Evolutionary conservation across 2,329 filamentous ascomycete species (phyloP).

Genomic region (Xylariaceae sp.): DNA sequence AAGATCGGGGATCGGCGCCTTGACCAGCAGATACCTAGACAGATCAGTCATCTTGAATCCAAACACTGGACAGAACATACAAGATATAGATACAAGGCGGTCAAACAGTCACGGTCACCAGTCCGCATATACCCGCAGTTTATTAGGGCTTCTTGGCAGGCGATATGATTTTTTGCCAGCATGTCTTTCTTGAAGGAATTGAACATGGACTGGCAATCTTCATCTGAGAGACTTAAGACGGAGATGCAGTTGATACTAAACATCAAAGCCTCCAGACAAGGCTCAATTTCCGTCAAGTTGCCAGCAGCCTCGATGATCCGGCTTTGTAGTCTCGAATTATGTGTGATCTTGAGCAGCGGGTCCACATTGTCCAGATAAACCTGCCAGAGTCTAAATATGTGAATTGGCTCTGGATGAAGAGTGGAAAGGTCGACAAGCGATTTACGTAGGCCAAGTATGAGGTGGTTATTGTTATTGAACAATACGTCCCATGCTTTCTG

Average conservation of each 20-base stretch:
- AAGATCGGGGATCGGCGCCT: conserved; percentile 53
- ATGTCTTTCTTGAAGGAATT: conserved; percentile 48
- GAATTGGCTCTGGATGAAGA: conserved; percentile 55
- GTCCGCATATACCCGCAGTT: conserved; percentile 57
- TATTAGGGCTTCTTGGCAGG: conserved; percentile 58
- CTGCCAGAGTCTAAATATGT: conserved; percentile 61
- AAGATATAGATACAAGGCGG: conserved; percentile 63
- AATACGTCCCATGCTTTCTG: conserved; percentile 53
- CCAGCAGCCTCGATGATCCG: conserved; percentile 57
- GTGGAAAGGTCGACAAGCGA: conserved; percentile 50
- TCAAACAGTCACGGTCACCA: conserved; percentile 57
- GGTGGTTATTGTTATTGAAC: conserved; percentile 50
- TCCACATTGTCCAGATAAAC: conserved; percentile 64
- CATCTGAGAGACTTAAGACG: conserved; percentile 48
- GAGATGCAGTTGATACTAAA: conserved; percentile 58
- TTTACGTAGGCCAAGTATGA: conserved; percentile 57
- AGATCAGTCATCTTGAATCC: background rate
- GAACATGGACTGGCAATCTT: conserved; percentile 52
- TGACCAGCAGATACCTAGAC: background rate
- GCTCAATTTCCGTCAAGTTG: conserved; percentile 47
- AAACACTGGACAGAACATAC: conserved; percentile 50
- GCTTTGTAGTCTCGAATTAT: conserved; percentile 59
- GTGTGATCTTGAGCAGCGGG: conserved; percentile 63
- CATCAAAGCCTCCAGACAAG: conserved; percentile 59
- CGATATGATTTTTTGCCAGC: conserved; percentile 49